phyloP scores from a whole-genome alignment of 1,139 yeast species.

The Pneumocystis wakefieldiae region DNA sequence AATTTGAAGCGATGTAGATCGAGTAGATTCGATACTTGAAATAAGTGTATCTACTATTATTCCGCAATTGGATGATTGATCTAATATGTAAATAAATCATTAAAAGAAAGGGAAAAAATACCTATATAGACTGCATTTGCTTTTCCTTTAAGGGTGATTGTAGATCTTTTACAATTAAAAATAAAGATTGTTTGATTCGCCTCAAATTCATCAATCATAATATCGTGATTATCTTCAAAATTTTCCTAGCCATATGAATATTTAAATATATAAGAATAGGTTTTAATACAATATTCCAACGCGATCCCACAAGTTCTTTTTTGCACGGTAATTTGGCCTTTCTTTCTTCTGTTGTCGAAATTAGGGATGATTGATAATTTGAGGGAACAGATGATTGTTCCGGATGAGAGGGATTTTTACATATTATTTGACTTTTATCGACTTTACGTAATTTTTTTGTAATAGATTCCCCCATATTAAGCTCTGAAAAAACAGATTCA shows the following conservation, averaged over 20 bases:
- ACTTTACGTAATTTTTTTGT: constrained; percentile 83
- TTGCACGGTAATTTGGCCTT: constrained; percentile 25
- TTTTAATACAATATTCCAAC: not conserved
- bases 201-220: constrained; percentile 58
- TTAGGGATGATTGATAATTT: constrained; percentile 19
- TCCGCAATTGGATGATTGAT: constrained; percentile 36
- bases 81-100: not conserved
- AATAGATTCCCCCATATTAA: constrained; percentile 70
- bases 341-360: constrained; percentile 2
- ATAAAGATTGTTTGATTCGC: constrained; percentile 81
- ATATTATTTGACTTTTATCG: constrained; percentile 86
- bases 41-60: constrained; percentile 72
- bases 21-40: constrained; percentile 77
- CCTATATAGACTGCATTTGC: constrained; percentile 76
- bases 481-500: constrained; percentile 78
- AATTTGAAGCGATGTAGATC: constrained; percentile 64
- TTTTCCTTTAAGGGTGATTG: constrained; percentile 78
- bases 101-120: constrained; percentile 17
- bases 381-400: constrained; percentile 58
- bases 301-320: constrained; percentile 40
- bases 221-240: constrained; percentile 36
- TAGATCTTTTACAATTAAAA: constrained; percentile 58
- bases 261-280: constrained; percentile 57
- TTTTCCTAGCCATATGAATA: constrained; percentile 67
- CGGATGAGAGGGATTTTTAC: constrained; percentile 45